Base-by-base conservation (phyloP, 2,329 filamentous ascomycete genomes). In the Ascochyta lentis region DNA sequence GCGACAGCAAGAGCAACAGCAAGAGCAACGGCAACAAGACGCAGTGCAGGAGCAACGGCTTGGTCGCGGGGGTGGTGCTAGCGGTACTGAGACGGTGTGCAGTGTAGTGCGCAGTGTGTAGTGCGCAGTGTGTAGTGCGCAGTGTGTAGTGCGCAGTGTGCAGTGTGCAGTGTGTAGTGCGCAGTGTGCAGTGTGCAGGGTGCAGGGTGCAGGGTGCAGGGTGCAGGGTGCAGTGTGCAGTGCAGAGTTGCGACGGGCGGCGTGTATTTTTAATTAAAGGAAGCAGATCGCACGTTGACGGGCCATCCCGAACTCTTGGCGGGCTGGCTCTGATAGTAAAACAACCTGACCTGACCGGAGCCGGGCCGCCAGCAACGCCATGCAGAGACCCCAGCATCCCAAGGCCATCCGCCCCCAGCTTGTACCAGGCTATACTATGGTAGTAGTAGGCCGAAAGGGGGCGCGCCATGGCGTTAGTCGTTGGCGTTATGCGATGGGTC, bases 181-280 rank as follows among this genome's bases (percentile, higher is more conserved):
- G 19, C 19, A 19, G 19, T 19, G 19, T 3, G 19, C 3, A 19
- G 19, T 19, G 19, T 3, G 19, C 2, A 19, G 19, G 2, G 19
- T 3, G 19, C 3, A 19, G 19, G 2, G 19, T 2, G 19, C 19
- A 19, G 19, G 1, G 19, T 19, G 19, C 19, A 19, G 19, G 2
- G 19, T 19, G 19, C 19, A 19, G 19, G 2, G 19, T 19, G 19
- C 10, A 41, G 26, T 48, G 44, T 49, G 46, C 33, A 35, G 33
- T 35, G n/a, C 6, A 26, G 24, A 26, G 24, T 48, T 39, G 43
- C 27, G 33, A 26, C 48, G 54, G 48, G 16, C 37, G 47, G 24
- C 48, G 48, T 56, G 48, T 56, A 49, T 49, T 56, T 49, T 52
- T 57, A 53, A 57, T 57, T 57, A 57, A 49, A 53, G 53, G 47